phyloP scores from a whole-genome alignment of 805 yeast species.

The Candida tammaniensis region DNA sequence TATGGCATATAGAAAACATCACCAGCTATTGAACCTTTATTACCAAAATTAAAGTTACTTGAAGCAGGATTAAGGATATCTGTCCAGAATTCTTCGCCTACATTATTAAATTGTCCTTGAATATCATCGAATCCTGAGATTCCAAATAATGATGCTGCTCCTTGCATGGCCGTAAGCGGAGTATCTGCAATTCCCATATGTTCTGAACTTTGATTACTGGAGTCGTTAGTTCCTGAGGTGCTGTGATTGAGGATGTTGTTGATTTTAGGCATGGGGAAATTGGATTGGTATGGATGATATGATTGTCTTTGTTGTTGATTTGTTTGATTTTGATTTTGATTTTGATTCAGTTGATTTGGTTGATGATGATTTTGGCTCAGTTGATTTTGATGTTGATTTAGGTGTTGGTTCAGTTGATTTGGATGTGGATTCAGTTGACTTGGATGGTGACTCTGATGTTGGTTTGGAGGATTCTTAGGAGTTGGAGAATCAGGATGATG shows the following conservation, averaged over 20 bases:
- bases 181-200: no score
- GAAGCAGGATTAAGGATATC: conserved; percentile 43
- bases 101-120: conserved; percentile 50
- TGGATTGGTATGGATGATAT: neutral
- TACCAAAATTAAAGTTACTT: conserved; percentile 34
- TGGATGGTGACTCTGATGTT: neutral
- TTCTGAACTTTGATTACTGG: no score
- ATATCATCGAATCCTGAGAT: conserved; percentile 20
- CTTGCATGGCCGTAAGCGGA: neutral
- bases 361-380: no score
- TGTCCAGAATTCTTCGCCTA: conserved; percentile 73
- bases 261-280: neutral
- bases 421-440: neutral
- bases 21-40: conserved; percentile 15
- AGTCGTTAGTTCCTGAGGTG: neutral
- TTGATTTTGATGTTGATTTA: neutral
- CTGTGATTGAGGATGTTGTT: conserved; percentile 1
- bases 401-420: neutral
- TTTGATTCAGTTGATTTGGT: no score
- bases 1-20: conserved; percentile 27
- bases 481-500: no score
- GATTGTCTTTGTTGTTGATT: neutral
- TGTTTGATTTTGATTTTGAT: no score
- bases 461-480: no score
- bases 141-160: conserved; percentile 4